Evolutionary conservation across 2,329 filamentous ascomycete genomes (phyloP).

Genomic region (Exserohilum turcica): DNA sequence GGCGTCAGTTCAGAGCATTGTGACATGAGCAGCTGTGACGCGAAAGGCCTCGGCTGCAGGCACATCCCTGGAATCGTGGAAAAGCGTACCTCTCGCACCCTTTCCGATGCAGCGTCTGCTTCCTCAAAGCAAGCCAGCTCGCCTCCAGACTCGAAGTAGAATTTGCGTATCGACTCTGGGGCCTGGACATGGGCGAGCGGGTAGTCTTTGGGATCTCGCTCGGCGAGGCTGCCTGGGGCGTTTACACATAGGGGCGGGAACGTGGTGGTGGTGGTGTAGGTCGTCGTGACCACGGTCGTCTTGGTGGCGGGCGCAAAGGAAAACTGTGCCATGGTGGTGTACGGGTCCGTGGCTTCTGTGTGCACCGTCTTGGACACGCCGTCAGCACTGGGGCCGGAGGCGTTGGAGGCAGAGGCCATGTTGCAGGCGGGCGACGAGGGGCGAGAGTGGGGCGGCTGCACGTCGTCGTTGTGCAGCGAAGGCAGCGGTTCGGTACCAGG

Average conservation of each 20-base stretch:
- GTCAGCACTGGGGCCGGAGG: conserved; percentile 31
- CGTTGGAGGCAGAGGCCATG: conserved; percentile 40
- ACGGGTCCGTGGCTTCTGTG: conserved; percentile 37
- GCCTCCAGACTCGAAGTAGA: conserved; percentile 73
- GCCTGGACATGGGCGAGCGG: conserved; percentile 84
- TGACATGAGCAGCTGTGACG: conserved; percentile 16
- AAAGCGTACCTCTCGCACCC: conserved; percentile 59
- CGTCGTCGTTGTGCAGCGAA: not conserved
- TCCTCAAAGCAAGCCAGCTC: conserved; percentile 67
- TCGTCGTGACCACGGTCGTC: conserved; percentile 80
- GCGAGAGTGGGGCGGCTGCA: not conserved
- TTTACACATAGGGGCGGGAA: conserved; percentile 85
- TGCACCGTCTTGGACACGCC: conserved; percentile 33
- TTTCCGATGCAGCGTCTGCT: conserved; percentile 61
- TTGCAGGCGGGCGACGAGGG: conserved; percentile 14
- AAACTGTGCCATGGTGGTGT: conserved; percentile 61
- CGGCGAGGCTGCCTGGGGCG: conserved; percentile 70
- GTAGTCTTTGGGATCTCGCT: conserved; percentile 86
- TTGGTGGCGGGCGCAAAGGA: conserved; percentile 67
- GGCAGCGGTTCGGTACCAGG: not conserved
- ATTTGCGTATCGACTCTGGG: conserved; percentile 75
- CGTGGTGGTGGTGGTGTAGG: conserved; percentile 80
- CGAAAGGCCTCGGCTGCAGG: conserved; percentile 26
- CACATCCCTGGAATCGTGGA: conserved; percentile 19
- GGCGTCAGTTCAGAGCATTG: conserved; percentile 30